Conservation (phyloP, 2,329 filamentous ascomycete species). For the Cladophialophora bantiana region DNA sequence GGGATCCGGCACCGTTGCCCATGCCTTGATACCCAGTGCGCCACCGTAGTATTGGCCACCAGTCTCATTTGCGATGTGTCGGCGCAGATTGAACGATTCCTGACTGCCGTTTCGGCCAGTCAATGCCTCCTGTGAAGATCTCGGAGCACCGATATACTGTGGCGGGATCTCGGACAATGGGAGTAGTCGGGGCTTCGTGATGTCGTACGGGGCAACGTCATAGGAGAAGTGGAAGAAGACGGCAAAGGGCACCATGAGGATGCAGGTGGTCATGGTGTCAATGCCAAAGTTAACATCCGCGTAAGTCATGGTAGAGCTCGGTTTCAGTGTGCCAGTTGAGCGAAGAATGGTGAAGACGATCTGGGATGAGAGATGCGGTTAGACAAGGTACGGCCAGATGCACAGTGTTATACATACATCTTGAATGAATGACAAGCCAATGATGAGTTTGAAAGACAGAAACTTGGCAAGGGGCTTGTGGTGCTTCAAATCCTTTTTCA, state of each 20-base stretch:
- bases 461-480: conserved; percentile 46
- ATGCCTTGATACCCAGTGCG: conserved; percentile 21
- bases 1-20: conserved; percentile 16
- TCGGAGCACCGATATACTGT: background rate
- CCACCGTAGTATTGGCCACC: conserved; percentile 28
- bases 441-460: conserved; percentile 47
- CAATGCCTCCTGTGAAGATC: background rate
- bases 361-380: conserved; percentile 28
- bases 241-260: conserved; percentile 45
- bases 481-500: conserved; percentile 42
- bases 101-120: background rate
- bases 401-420: conserved; percentile 35
- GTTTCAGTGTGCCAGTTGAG: conserved; percentile 38
- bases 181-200: conserved; percentile 10
- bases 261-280: conserved; percentile 44
- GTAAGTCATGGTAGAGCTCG: conserved; percentile 41
- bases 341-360: conserved; percentile 45
- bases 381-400: background rate
- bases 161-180: conserved; percentile 10
- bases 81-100: conserved; percentile 1
- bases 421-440: conserved; percentile 41
- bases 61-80: background rate
- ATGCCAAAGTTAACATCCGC: conserved; percentile 45
- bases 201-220: conserved; percentile 39
- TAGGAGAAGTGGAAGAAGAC: conserved; percentile 46